Evolutionary conservation across 768 basidiomycete species (phyloP).

Genomic region (Leucocoprinus leucothites): DNA sequence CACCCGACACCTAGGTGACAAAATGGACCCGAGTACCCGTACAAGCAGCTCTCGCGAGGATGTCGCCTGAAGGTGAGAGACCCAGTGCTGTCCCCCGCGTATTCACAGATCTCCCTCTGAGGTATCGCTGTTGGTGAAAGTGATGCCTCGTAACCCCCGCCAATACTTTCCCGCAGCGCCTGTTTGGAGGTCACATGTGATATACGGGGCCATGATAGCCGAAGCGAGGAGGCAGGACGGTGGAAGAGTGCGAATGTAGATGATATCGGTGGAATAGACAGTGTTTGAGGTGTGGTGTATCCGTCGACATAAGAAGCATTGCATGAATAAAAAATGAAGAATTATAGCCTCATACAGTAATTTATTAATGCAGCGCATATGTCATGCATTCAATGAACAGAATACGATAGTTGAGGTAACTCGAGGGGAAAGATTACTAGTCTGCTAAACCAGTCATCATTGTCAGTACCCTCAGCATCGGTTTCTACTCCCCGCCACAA

Average conservation of each 20-base stretch:
- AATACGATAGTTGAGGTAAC: no score
- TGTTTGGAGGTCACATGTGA: conserved; percentile 87
- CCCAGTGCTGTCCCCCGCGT: conserved; percentile 30
- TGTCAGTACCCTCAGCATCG: no score
- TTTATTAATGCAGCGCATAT: no score
- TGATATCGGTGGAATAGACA: conserved; percentile 75
- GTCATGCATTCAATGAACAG: no score
- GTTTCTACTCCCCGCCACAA: no score
- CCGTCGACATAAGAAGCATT: conserved; percentile 72
- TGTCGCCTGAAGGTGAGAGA: conserved; percentile 61
- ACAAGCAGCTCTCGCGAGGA: conserved; percentile 62
- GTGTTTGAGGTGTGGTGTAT: conserved; percentile 86
- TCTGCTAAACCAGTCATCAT: no score
- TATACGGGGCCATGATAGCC: conserved; percentile 84
- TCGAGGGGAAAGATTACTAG: no score
- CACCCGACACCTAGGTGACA: conserved; percentile 85
- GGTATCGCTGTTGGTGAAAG: conserved; percentile 36
- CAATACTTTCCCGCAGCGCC: conserved; percentile 51
- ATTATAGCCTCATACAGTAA: no score
- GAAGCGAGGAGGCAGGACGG: conserved; percentile 77
- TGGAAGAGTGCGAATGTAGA: conserved; percentile 71
- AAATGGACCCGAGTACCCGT: conserved; percentile 86
- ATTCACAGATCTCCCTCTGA: neutral
- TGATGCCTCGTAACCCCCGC: conserved; percentile 75
- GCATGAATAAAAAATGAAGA: no score